Conservation (phyloP, 2,329 filamentous ascomycete genomes). For the Ascochyta koolunga region DNA sequence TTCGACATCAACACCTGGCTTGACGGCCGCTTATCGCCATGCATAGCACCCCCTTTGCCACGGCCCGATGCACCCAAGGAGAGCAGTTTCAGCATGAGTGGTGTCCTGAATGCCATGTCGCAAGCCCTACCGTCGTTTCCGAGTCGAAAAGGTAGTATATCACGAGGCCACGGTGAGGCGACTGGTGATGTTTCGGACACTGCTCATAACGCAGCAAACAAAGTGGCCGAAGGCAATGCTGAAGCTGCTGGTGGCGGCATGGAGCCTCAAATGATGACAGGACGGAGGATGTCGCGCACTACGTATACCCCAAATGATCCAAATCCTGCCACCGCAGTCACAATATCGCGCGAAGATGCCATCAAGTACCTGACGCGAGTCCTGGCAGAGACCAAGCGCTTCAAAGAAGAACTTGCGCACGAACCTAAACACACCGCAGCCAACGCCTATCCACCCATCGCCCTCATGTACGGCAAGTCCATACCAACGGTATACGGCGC, state of each 20-base stretch:
- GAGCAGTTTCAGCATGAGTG: slow-evolving; percentile 49
- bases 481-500: slow-evolving; percentile 86
- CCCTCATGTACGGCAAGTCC: slow-evolving; percentile 84
- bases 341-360: slow-evolving; percentile 61
- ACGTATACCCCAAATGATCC: slow-evolving; percentile 28
- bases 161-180: slow-evolving; percentile 28
- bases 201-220: slow-evolving; percentile 35
- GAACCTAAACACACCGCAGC: slow-evolving; percentile 61
- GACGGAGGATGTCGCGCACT: slow-evolving; percentile 33
- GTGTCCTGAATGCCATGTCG: slow-evolving; percentile 56
- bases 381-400: slow-evolving; percentile 71
- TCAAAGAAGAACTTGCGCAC: slow-evolving; percentile 77
- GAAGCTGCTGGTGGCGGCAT: slow-evolving; percentile 45
- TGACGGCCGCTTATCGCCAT: slow-evolving; percentile 78
- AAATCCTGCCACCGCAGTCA: slow-evolving; percentile 50
- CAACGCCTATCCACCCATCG: slow-evolving; percentile 83
- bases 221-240: slow-evolving; percentile 37
- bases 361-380: slow-evolving; percentile 76
- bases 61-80: slow-evolving; percentile 51
- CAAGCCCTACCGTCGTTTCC: slow-evolving; percentile 52
- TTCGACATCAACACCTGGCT: slow-evolving; percentile 82
- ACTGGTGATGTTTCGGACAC: slow-evolving; percentile 23
- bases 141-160: slow-evolving; percentile 45
- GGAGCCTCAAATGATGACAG: slow-evolving; percentile 56
- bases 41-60: slow-evolving; percentile 71